Conservation (phyloP, 2,329 filamentous ascomycete species). For the Neopestalotiopsis rosae region DNA sequence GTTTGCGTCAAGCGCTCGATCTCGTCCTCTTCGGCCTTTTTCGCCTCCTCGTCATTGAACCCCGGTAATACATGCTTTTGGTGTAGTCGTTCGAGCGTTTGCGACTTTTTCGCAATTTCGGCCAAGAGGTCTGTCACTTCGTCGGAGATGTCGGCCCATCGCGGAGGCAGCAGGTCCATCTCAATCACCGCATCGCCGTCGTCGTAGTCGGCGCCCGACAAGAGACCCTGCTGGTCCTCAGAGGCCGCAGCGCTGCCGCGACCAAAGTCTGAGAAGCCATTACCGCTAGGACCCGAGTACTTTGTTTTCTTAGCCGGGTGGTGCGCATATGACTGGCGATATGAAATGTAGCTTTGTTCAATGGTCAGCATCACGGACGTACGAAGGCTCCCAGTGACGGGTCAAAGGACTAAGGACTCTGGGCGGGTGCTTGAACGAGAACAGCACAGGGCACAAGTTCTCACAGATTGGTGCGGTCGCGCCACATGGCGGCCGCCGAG, state of each 20-base stretch:
- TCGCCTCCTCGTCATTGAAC: constrained; percentile 93
- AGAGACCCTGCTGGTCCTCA: constrained; percentile 75
- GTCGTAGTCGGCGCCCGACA: constrained; percentile 80
- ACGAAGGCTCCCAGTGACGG: no score
- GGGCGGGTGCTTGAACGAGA: neutral
- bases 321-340: constrained; percentile 97
- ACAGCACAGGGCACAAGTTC: constrained; percentile 32
- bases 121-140: constrained; percentile 85
- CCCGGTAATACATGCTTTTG: constrained; percentile 96
- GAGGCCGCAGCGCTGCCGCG: constrained; percentile 51
- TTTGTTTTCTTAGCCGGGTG: constrained; percentile 87
- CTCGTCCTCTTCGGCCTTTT: constrained; percentile 83
- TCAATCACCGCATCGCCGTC: constrained; percentile 96
- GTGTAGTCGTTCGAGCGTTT: constrained; percentile 87
- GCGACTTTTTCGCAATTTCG: constrained; percentile 81
- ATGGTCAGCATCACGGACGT: constrained; percentile 16
- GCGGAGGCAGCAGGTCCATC: constrained; percentile 94
- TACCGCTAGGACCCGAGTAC: constrained; percentile 59
- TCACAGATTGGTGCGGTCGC: constrained; percentile 98
- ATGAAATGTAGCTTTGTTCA: constrained; percentile 86
- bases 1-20: constrained; percentile 91
- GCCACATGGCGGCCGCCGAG: constrained; percentile 83
- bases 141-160: constrained; percentile 95
- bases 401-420: neutral
- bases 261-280: constrained; percentile 66